Evolutionary conservation across 352 stramenopile genomes (phyloP).

Genomic region (Globisporangium perplexum): DNA sequence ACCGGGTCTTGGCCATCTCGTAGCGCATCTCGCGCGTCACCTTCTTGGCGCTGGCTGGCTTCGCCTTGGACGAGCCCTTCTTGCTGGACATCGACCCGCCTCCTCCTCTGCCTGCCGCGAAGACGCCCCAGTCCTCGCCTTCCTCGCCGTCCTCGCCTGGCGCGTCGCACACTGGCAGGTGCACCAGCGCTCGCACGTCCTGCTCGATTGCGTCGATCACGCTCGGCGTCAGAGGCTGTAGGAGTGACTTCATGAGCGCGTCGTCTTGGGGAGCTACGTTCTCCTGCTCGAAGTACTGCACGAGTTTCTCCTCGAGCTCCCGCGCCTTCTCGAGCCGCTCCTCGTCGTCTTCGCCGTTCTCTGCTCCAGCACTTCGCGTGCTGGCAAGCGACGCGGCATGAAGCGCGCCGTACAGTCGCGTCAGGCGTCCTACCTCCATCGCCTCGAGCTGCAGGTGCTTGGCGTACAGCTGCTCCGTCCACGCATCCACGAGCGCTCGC

Average conservation of each 20-base stretch:
- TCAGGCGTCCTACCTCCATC: conserved; percentile 53
- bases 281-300: conserved; percentile 64
- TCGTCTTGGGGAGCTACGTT: conserved; percentile 21
- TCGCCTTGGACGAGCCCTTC: conserved; percentile 1
- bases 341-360: conserved; percentile 13
- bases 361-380: neutral
- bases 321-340: conserved; percentile 23
- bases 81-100: neutral
- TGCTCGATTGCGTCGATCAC: conserved; percentile 51
- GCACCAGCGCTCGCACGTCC: conserved; percentile 36
- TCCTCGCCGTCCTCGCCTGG: conserved; percentile 13
- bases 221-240: conserved; percentile 42
- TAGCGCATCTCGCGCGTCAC: neutral
- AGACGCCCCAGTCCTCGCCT: conserved; percentile 4
- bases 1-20: conserved; percentile 20
- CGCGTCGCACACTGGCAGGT: conserved; percentile 11
- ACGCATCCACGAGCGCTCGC: conserved; percentile 18
- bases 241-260: conserved; percentile 28
- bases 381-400: conserved; percentile 25
- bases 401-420: conserved; percentile 48
- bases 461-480: conserved; percentile 40
- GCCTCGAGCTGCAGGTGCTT: conserved; percentile 55
- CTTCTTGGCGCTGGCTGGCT: too few species aligned
- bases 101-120: neutral
- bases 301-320: conserved; percentile 40